Base-by-base conservation (phyloP, 345 rosid genomes). In the Populus davidiana region DNA sequence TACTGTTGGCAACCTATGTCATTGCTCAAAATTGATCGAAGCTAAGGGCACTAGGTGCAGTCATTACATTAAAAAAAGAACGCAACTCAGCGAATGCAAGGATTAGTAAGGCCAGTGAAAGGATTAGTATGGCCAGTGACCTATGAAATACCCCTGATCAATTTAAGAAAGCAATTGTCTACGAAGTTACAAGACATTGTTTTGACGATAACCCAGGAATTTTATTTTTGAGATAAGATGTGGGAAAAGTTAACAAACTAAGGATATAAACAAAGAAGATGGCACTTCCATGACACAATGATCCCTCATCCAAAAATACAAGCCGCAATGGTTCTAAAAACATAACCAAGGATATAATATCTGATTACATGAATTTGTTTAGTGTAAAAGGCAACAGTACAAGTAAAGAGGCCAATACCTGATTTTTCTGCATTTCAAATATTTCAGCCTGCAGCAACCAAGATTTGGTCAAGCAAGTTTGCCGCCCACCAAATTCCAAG, bases 401-500 rank as follows among this genome's bases (percentile, higher is more conserved):
- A 69, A 41, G 23, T 62, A 74, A 70, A 69, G n/a, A 61, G 77
- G 47, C 6, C 33, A 33, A 23, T 86, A 92, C 97, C 97, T 85
- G 85, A 43, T 83, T 82, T 77, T 88, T 89, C 88, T 87, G 89
- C 89, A 83, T 74, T 69, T 90, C 87, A 80, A 85, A 43, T 10
- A 78, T 79, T 75, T 84, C 92, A 33, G 76, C 87, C 97, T 93
- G 87, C 90, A 83, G 49, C 61, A 86, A 88, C 67, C 59, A 78
- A 83, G 80, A 35, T 6, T 6, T 4, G 65, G 73, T 80, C 54
- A 75, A 75, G n/a, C 35, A 31, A 31, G 67, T 50, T 63, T 21
- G 68, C n/a, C 16, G 38, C 38, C 56, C 75, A 62, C 74, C 50
- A 43, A 67, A 44, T 47, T 44, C 38, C 21, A 44, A 8, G 12